phyloP scores from a whole-genome alignment of 192 early-diverging fungal genomes.

The Rhizoclosmatium sp. region DNA sequence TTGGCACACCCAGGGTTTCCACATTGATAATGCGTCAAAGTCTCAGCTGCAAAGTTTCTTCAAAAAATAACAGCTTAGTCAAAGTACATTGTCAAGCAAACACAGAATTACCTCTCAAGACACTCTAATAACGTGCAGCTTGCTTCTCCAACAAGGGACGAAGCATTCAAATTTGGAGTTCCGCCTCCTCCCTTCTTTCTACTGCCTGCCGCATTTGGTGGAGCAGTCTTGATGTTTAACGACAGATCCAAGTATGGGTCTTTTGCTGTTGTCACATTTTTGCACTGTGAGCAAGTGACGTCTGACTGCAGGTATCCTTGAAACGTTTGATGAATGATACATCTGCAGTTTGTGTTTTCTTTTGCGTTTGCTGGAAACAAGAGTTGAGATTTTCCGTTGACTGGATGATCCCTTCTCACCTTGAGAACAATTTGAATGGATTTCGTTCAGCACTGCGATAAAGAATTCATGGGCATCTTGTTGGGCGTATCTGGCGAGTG shows the following conservation, averaged over 20 bases:
- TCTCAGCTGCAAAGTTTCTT: slow-evolving; percentile 83
- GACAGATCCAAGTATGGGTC: slow-evolving; percentile 95
- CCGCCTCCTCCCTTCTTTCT: neutral
- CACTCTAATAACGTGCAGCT: slow-evolving; percentile 67
- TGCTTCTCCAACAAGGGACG: neutral
- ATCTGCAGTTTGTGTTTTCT: slow-evolving; percentile 67
- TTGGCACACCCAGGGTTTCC: slow-evolving; percentile 41
- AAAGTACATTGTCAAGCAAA: neutral
- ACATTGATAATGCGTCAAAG: slow-evolving; percentile 74
- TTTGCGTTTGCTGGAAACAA: slow-evolving; percentile 28
- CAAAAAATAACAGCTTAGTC: neutral
- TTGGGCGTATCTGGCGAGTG: slow-evolving; percentile 91
- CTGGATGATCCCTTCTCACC: slow-evolving; percentile 20
- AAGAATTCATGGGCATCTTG: slow-evolving; percentile 99
- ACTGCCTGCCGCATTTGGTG: slow-evolving; percentile 29
- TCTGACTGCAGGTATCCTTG: slow-evolving; percentile 89
- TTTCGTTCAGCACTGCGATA: slow-evolving; percentile 84
- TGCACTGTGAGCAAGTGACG: slow-evolving; percentile 84
- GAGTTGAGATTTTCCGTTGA: slow-evolving; percentile 32
- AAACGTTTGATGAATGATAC: slow-evolving; percentile 91
- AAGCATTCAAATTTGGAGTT: slow-evolving; percentile 10
- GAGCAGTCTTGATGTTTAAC: slow-evolving; percentile 74
- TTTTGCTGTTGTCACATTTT: slow-evolving; percentile 77
- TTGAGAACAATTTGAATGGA: slow-evolving; percentile 68
- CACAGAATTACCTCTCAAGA: slow-evolving; percentile 64